Percentiles rank a stretch among this genome's conserved stretches.
Conservation (phyloP, 1,284 basidiomycete genomes). For the Mycena citricolor region DNA sequence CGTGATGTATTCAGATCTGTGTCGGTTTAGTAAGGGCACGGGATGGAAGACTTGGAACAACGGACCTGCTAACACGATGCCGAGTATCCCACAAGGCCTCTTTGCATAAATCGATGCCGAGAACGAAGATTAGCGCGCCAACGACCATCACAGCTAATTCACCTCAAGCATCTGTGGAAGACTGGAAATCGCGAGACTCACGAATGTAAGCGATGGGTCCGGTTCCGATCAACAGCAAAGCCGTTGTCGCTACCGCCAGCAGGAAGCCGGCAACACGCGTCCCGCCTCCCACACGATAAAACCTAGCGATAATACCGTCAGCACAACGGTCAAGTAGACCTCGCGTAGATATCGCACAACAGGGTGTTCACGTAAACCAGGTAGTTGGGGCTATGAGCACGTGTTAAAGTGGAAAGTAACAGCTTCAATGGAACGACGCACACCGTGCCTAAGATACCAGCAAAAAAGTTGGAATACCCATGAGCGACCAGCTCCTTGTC, state of each 20-base stretch:
- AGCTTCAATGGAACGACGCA: constrained; percentile 35
- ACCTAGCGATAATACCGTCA: constrained; percentile 53
- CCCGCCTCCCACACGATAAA: constrained; percentile 93
- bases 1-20: constrained; percentile 72
- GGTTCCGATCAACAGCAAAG: constrained; percentile 81
- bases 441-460: constrained; percentile 83
- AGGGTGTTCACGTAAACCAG: constrained; percentile 91
- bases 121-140: constrained; percentile 90
- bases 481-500: constrained; percentile 93
- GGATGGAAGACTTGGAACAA: constrained; percentile 32
- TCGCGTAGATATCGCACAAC: constrained; percentile 48
- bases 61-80: constrained; percentile 78
- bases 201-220: constrained; percentile 87
- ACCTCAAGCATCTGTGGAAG: neutral
- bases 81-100: constrained; percentile 97
- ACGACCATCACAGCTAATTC: constrained; percentile 82
- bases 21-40: neutral
- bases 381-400: constrained; percentile 64
- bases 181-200: constrained; percentile 41
- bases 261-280: constrained; percentile 85
- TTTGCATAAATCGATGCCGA: constrained; percentile 93
- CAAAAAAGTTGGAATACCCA: constrained; percentile 86
- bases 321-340: neutral
- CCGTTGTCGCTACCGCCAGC: constrained; percentile 74
- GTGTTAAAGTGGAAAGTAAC: constrained; percentile 14